Percentiles rank a stretch among this genome's conserved stretches.
These are phyloP conservation scores for Cryptococcus maquisensis DNA, from an alignment of 1,284 basidiomycete species.

Conservation along the genomic window DNA sequence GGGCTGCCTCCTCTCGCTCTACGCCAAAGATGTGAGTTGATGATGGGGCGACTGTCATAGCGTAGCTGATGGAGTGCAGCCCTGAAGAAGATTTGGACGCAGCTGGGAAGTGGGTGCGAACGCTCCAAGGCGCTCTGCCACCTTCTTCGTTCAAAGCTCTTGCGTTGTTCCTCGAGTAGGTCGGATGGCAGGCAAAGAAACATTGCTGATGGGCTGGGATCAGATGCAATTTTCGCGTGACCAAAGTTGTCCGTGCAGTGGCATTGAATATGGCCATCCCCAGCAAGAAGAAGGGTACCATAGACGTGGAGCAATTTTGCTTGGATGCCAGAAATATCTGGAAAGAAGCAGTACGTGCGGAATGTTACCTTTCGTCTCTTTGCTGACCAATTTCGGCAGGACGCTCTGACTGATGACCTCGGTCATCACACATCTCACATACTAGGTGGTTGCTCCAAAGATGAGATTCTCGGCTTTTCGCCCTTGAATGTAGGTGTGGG, in stretches of 20 bases:
- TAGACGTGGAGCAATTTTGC: conserved; percentile 25
- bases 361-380: too few relatives aligned
- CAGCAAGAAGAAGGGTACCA: conserved; percentile 17
- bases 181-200: not conserved
- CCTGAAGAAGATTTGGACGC: conserved; percentile 24
- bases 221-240: conserved; percentile 19
- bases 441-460: conserved; percentile 11
- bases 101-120: conserved; percentile 21
- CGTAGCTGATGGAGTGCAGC: conserved; percentile 8
- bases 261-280: conserved; percentile 21
- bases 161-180: conserved; percentile 22
- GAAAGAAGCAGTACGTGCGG: conserved; percentile 22
- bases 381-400: conserved; percentile 1
- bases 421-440: conserved; percentile 7
- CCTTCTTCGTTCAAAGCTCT: conserved; percentile 19
- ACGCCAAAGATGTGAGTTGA: conserved; percentile 29
- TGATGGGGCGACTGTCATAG: not conserved
- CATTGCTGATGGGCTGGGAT: not conserved
- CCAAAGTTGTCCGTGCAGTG: conserved; percentile 16
- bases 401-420: conserved; percentile 11
- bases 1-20: conserved; percentile 22
- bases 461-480: conserved; percentile 30
- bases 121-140: conserved; percentile 13
- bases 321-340: conserved; percentile 14
- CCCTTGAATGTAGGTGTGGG: conserved; percentile 29